phyloP scores from a whole-genome alignment of 148 eudicot species.

The Rhododendron mucronatum region DNA sequence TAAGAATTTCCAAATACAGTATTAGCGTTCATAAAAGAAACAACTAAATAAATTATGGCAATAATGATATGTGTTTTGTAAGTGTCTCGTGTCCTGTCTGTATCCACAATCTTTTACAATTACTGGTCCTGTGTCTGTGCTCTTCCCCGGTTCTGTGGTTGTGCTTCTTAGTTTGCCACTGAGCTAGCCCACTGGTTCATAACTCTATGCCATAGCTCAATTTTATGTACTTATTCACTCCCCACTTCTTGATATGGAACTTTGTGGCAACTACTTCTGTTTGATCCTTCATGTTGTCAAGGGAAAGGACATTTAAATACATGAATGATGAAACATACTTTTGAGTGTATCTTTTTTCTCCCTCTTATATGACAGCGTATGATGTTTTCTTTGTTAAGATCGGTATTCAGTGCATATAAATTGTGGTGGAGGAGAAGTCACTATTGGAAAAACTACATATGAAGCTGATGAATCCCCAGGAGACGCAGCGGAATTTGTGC shows the following conservation, averaged over 20 bases:
- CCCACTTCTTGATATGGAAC: no score
- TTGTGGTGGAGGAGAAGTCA: slow-evolving; percentile 45
- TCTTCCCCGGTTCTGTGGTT: no score
- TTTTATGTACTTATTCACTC: neutral
- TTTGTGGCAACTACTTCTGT: no score
- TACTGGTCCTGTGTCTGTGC: no score
- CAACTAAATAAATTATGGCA: no score
- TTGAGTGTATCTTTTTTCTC: neutral
- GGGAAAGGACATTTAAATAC: neutral
- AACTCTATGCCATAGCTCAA: neutral
- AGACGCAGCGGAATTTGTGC: slow-evolving; percentile 41
- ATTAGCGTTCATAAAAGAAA: no score
- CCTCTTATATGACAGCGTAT: neutral
- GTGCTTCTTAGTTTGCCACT: neutral
- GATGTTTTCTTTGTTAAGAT: slow-evolving; percentile 23
- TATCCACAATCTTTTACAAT: no score
- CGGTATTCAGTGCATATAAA: slow-evolving; percentile 49
- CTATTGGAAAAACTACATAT: slow-evolving; percentile 29
- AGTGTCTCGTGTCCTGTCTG: no score
- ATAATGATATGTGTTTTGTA: no score
- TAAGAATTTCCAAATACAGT: no score
- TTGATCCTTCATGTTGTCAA: no score
- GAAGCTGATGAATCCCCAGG: slow-evolving; percentile 41
- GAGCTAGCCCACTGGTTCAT: no score
- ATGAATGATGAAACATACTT: neutral